Conservation (phyloP, 306 rosid genomes). For the Mucuna pruriens region DNA sequence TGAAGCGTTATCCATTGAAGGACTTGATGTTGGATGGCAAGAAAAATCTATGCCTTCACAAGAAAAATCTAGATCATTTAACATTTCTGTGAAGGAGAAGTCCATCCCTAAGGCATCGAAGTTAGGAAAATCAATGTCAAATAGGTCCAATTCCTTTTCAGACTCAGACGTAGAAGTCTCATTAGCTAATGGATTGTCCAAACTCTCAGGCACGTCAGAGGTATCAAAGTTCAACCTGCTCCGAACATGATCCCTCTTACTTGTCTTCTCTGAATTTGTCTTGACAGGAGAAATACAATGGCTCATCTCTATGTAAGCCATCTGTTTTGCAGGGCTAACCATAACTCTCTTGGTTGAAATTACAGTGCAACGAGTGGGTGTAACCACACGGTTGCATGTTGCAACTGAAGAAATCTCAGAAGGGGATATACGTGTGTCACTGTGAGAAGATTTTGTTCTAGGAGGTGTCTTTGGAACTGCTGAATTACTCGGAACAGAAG, state of each 20-base stretch:
- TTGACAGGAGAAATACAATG: constrained; percentile 74
- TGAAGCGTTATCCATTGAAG: constrained; percentile 51
- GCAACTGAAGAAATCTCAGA: constrained; percentile 58
- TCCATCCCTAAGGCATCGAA: constrained; percentile 72
- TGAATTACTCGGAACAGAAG: constrained; percentile 51
- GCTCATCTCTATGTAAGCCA: constrained; percentile 71
- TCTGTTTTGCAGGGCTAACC: constrained; percentile 77
- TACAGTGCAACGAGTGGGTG: constrained; percentile 68
- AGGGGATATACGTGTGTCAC: constrained; percentile 64
- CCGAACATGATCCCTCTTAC: constrained; percentile 76
- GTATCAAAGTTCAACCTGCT: constrained; percentile 81
- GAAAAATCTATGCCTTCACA: constrained; percentile 60
- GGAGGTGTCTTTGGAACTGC: constrained; percentile 75
- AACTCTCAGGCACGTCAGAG: constrained; percentile 48
- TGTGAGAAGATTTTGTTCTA: constrained; percentile 54
- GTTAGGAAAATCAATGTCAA: constrained; percentile 72
- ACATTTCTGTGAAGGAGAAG: constrained; percentile 76
- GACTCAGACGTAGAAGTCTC: constrained; percentile 67
- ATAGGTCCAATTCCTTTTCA: constrained; percentile 65
- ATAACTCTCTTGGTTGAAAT: constrained; percentile 87
- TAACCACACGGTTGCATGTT: constrained; percentile 46
- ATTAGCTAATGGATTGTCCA: constrained; percentile 38
- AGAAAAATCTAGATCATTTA: constrained; percentile 66
- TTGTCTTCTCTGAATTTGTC: constrained; percentile 51
- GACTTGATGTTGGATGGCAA: constrained; percentile 54